phyloP scores from a whole-genome alignment of 2,329 filamentous ascomycete genomes.

The Pseudonectria buxi region DNA sequence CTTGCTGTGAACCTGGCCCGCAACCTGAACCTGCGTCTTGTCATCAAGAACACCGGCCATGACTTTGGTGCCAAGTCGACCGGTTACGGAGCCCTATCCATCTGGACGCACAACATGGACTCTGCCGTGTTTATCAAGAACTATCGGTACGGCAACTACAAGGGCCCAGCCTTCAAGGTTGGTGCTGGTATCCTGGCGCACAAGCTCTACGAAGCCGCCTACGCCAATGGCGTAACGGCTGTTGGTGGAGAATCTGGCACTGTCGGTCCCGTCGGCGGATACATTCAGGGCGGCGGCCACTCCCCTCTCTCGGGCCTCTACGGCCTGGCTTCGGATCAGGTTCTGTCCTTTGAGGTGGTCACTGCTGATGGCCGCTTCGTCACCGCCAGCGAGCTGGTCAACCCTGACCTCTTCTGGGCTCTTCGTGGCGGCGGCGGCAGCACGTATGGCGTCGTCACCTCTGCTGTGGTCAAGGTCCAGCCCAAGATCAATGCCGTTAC shows the following conservation, averaged over 20 bases:
- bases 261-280: slow-evolving; percentile 55
- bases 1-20: slow-evolving; percentile 40
- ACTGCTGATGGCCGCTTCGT: slow-evolving; percentile 41
- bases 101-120: slow-evolving; percentile 36
- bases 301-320: slow-evolving; percentile 42
- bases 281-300: slow-evolving; percentile 53
- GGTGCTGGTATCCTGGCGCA: slow-evolving; percentile 46
- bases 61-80: slow-evolving; percentile 51
- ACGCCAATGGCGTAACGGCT: slow-evolving; percentile 38
- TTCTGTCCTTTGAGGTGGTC: slow-evolving; percentile 48
- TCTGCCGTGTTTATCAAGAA: slow-evolving; percentile 33
- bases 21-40: slow-evolving; percentile 38
- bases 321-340: slow-evolving; percentile 54
- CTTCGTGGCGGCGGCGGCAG: slow-evolving; percentile 48
- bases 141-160: slow-evolving; percentile 36
- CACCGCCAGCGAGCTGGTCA: slow-evolving; percentile 32
- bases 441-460: slow-evolving; percentile 38
- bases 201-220: slow-evolving; percentile 39
- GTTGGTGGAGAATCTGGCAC: slow-evolving; percentile 48
- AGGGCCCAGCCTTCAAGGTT: slow-evolving; percentile 43
- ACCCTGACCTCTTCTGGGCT: slow-evolving; percentile 56
- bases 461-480: slow-evolving; percentile 29
- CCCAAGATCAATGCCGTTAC: slow-evolving; percentile 27
- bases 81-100: slow-evolving; percentile 36
- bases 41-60: slow-evolving; percentile 45